Base-by-base conservation (phyloP, 805 yeast species). In the Tetrapisispora phaffii region DNA sequence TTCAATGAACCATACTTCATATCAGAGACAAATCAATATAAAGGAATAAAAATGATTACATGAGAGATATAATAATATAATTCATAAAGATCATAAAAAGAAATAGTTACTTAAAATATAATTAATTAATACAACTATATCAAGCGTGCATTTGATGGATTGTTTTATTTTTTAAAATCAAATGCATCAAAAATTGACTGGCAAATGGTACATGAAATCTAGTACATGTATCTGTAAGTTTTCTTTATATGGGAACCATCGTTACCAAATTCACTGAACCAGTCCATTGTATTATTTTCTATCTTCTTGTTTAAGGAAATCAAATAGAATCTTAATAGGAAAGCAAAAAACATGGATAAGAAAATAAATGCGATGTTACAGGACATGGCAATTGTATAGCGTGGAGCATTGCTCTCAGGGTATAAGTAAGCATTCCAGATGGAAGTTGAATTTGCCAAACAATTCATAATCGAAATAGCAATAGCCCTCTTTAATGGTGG, bases 401-500 rank as follows among this genome's bases (percentile, higher is more conserved):
- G 63, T 34, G 80, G 81, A 16, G 69, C 70, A 29, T 62, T 65
- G 12, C 65, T 48, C 2, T 63, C 38, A 15, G 77, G 77, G 50
- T 75, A 75, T 38, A 76, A 60, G 54, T 73, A 76, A 1, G 79
- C 63, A 47, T 74, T 76, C 74, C 79, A 75, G 43, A 75, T 75
- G 4, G 79, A 74, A 0, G 80, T 73, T 6, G 78, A 71, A 56
- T 77, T 76, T 21, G 77, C 72, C 41, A 75, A 55, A 57, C 77
- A 73, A 57, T 78, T 78, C 71, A 78, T 74, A 47, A 74, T 52
- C 0, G 80, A 78, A 52, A 77, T 59, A 8, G 79, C 76, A 49
- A 75, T 72, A 26, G 81, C 80, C 56, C 82, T 66, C 57, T 77
- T 76, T 47, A 75, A 64, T 7, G 81, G 79, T 9, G 81, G 82